Conservation (phyloP, 73 alveolate species). For the Tetrahymena thermophila region DNA sequence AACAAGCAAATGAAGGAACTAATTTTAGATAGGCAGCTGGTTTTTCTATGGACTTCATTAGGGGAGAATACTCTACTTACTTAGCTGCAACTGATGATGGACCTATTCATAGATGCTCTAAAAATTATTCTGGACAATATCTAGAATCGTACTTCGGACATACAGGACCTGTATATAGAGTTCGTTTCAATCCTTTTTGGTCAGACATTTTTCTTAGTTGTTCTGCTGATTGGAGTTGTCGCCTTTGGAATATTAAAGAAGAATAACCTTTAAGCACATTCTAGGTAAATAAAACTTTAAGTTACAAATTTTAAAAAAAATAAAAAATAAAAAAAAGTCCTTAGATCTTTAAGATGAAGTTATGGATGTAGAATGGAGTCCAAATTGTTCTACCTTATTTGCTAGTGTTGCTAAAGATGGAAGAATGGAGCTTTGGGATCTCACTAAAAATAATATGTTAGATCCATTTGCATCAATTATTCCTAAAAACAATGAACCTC, state of each 20-base stretch:
- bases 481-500: slow-evolving; percentile 33
- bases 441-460: slow-evolving; percentile 72
- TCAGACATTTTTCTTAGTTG: slow-evolving; percentile 87
- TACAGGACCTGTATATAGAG: slow-evolving; percentile 96
- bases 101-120: slow-evolving; percentile 88
- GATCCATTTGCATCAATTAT: slow-evolving; percentile 52
- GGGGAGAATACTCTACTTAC: slow-evolving; percentile 77
- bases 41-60: slow-evolving; percentile 68
- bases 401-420: slow-evolving; percentile 98
- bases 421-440: slow-evolving; percentile 96
- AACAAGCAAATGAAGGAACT: slow-evolving; percentile 77
- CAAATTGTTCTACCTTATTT: slow-evolving; percentile 86
- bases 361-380: slow-evolving; percentile 92
- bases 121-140: slow-evolving; percentile 86
- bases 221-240: slow-evolving; percentile 97
- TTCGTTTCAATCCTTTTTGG: slow-evolving; percentile 94
- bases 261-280: slow-evolving; percentile 44
- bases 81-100: slow-evolving; percentile 96
- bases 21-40: slow-evolving; percentile 86
- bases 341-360: slow-evolving; percentile 79
- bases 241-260: slow-evolving; percentile 90
- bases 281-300: slow-evolving; percentile 45
- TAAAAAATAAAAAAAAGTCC: background rate
- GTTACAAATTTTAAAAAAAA: slow-evolving; percentile 46
- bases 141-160: slow-evolving; percentile 93